These are phyloP conservation scores for Apocynum venetum DNA, from an alignment of 257 asterid genomes.

Conservation along the genomic window DNA sequence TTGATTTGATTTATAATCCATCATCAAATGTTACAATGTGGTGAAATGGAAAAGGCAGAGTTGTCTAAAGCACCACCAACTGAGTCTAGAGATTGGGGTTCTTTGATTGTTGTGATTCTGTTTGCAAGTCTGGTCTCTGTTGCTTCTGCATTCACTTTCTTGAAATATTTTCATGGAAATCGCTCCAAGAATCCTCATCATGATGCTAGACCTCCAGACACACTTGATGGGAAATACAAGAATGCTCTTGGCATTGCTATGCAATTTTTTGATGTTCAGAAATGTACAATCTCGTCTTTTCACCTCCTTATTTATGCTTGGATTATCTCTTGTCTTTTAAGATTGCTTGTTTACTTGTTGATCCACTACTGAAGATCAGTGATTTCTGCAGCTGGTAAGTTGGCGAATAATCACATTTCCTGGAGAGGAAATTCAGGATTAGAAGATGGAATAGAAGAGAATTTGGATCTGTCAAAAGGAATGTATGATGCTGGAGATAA, in stretches of 20 bases:
- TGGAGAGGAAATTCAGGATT: conserved; percentile 70
- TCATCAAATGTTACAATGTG: background rate
- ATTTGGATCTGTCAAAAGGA: conserved; percentile 52
- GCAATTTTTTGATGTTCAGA: conserved; percentile 60
- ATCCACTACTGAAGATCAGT: background rate
- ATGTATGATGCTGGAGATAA: conserved; percentile 66
- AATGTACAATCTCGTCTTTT: conserved; percentile 28
- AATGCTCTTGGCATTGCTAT: conserved; percentile 46
- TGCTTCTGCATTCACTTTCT: conserved; percentile 41
- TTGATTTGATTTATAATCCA: background rate
- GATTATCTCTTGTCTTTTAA: background rate
- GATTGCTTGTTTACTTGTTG: background rate
- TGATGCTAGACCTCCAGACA: background rate
- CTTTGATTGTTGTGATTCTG: conserved; percentile 31
- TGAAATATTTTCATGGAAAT: conserved; percentile 19
- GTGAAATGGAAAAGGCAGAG: conserved; percentile 24
- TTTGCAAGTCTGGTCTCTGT: conserved; percentile 30
- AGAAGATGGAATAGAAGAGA: conserved; percentile 46
- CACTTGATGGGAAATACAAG: conserved; percentile 31
- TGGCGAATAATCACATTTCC: conserved; percentile 41
- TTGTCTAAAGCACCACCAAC: conserved; percentile 1
- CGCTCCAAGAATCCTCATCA: conserved; percentile 17
- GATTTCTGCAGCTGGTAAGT: conserved; percentile 50
- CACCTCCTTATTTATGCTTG: background rate
- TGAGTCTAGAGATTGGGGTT: conserved; percentile 22